Conservation (phyloP, 2,329 filamentous ascomycete genomes). For the Trichoderma brevicompactum region DNA sequence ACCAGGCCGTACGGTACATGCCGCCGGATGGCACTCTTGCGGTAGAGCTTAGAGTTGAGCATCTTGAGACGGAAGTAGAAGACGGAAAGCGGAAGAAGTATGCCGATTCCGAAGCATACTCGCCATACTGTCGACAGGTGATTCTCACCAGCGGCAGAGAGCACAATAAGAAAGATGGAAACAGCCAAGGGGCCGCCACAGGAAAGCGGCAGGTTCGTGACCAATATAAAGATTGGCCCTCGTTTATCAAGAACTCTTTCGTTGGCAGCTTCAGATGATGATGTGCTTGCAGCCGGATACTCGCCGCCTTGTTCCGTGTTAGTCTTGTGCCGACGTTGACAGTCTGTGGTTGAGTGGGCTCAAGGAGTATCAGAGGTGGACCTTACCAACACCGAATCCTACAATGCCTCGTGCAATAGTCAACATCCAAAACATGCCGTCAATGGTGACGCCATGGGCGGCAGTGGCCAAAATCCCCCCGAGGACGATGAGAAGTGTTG, state of each 20-base stretch:
- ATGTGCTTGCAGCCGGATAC: slow-evolving; percentile 53
- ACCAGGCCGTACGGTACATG: slow-evolving; percentile 56
- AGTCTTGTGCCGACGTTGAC: background rate
- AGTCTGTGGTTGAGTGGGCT: background rate
- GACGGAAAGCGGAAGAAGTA: slow-evolving; percentile 55
- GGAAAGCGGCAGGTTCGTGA: slow-evolving; percentile 46
- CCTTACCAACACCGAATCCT: slow-evolving; percentile 49
- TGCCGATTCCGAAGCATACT: slow-evolving; percentile 54
- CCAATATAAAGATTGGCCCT: slow-evolving; percentile 51
- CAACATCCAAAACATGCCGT: slow-evolving; percentile 59
- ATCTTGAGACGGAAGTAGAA: slow-evolving; percentile 61
- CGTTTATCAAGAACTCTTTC: slow-evolving; percentile 47
- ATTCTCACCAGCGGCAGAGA: slow-evolving; percentile 43
- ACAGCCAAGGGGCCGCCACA: slow-evolving; percentile 46
- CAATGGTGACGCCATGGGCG: slow-evolving; percentile 49
- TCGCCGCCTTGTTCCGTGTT: slow-evolving; percentile 41
- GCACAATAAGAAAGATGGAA: slow-evolving; percentile 52
- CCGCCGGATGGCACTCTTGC: slow-evolving; percentile 57
- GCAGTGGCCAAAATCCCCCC: slow-evolving; percentile 53
- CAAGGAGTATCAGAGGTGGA: background rate
- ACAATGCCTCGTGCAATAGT: slow-evolving; percentile 54
- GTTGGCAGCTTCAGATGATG: slow-evolving; percentile 53
- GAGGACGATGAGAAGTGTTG: slow-evolving; percentile 52
- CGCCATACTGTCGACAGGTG: slow-evolving; percentile 51
- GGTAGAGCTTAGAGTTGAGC: slow-evolving; percentile 56